Percentiles rank a stretch among this genome's conserved stretches.
These are phyloP conservation scores for Colletotrichum chrysophilum DNA, from an alignment of 2,329 filamentous ascomycete genomes.

Conservation along the genomic window DNA sequence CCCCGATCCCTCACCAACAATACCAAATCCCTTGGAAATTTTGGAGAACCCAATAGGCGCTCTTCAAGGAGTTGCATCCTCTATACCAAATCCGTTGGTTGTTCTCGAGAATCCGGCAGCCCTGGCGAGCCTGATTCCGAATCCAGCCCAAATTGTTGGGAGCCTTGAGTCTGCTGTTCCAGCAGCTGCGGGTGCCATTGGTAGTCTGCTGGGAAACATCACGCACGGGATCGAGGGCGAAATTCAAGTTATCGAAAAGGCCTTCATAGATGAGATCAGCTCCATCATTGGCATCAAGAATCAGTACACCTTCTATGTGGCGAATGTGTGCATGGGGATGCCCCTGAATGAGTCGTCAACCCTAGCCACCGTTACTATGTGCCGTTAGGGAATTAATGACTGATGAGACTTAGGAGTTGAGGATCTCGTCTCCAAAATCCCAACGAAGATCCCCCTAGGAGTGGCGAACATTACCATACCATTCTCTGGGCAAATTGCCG, in stretches of 20 bases:
- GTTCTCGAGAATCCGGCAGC: not conserved
- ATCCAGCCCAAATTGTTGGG: not conserved
- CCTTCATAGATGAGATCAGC: not conserved
- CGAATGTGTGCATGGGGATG: not conserved
- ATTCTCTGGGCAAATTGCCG: not conserved
- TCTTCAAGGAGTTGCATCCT: not conserved
- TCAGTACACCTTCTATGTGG: not conserved
- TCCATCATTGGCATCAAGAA: not conserved
- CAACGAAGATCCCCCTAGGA: accelerated
- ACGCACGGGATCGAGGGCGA: not conserved
- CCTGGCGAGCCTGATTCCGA: not conserved
- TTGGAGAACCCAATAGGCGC: not conserved
- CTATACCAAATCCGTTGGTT: not conserved
- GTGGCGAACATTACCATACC: not conserved
- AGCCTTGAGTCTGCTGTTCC: not conserved
- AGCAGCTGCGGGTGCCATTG: not conserved
- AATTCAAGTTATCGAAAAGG: not conserved
- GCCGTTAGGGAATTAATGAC: too few relatives aligned
- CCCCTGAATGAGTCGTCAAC: not conserved
- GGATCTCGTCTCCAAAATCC: not conserved
- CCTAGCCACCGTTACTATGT: too few relatives aligned
- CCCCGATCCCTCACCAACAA: not conserved
- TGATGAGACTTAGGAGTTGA: not conserved
- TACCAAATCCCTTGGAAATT: not conserved
- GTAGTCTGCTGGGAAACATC: not conserved